These are phyloP conservation scores for Funneliformis geosporum DNA, from an alignment of 192 early-diverging fungal genomes.

Conservation along the genomic window DNA sequence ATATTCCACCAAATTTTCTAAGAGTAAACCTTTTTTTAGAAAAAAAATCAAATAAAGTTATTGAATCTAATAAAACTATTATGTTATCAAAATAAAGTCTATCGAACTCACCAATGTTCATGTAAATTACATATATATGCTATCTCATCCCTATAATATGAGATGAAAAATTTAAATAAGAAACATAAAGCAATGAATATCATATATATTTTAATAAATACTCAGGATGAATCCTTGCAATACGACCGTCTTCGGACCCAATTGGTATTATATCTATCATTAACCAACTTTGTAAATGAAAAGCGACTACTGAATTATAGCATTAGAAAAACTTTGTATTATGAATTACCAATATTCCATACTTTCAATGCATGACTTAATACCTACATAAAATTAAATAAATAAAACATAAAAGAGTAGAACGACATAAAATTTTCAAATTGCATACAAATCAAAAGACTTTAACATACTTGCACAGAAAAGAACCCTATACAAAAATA, in stretches of 20 bases:
- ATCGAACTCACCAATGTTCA: conserved; percentile 50
- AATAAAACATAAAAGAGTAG: not conserved
- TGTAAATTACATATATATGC: conserved; percentile 77
- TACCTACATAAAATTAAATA: conserved; percentile 33
- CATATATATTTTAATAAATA: conserved; percentile 29
- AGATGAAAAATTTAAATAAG: not conserved
- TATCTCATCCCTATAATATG: conserved; percentile 41
- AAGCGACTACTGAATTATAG: not conserved
- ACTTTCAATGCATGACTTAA: conserved; percentile 45
- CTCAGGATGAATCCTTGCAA: conserved; percentile 57
- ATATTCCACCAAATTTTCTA: conserved; percentile 62
- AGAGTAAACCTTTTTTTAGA: conserved; percentile 59
- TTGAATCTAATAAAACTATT: conserved; percentile 31
- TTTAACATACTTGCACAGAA: conserved; percentile 58
- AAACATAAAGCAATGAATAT: not conserved
- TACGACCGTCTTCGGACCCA: conserved; percentile 45
- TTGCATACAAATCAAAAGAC: not conserved
- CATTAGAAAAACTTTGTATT: not conserved
- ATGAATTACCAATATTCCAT: conserved; percentile 37
- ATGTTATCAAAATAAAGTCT: not conserved
- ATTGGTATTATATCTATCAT: conserved; percentile 57
- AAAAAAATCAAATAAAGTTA: not conserved
- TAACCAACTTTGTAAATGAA: not conserved
- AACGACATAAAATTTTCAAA: not conserved
- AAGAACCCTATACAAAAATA: conserved; percentile 57